phyloP scores from a whole-genome alignment of 2,329 filamentous ascomycete species.

The Epichloe scottii region DNA sequence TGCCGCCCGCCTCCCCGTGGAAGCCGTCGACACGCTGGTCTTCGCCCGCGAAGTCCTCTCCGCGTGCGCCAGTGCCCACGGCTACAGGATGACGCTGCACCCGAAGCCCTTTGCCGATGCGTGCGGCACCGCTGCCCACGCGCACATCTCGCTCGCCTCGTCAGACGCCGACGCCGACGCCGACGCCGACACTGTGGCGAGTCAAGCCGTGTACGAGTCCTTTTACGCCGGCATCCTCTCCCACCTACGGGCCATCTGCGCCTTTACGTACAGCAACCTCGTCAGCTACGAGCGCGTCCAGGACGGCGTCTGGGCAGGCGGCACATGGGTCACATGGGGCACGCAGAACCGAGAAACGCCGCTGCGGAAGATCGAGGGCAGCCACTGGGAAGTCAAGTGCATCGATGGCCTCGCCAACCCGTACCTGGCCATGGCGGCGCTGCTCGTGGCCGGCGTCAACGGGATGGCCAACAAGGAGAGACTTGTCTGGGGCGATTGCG shows the following conservation, averaged over 20 bases:
- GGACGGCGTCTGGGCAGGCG: conserved; percentile 67
- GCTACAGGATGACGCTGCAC: conserved; percentile 57
- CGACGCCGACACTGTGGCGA: not conserved
- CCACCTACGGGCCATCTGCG: conserved; percentile 53
- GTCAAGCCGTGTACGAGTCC: conserved; percentile 36
- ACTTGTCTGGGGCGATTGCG: conserved; percentile 41
- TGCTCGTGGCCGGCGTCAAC: conserved; percentile 19
- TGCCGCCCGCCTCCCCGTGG: conserved; percentile 51
- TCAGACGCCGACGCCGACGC: conserved; percentile 15
- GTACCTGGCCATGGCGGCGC: conserved; percentile 43
- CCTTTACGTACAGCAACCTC: conserved; percentile 54
- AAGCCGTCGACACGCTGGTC: conserved; percentile 59
- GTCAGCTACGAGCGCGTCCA: conserved; percentile 56
- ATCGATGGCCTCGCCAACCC: conserved; percentile 72
- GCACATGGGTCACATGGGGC: conserved; percentile 68
- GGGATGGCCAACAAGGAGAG: conserved; percentile 17
- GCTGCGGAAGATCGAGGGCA: conserved; percentile 50
- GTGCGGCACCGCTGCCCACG: conserved; percentile 55
- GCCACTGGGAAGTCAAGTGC: conserved; percentile 68
- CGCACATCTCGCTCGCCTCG: conserved; percentile 54
- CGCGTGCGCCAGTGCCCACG: conserved; percentile 47
- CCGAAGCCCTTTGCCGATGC: conserved; percentile 50
- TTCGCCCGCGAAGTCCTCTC: conserved; percentile 59
- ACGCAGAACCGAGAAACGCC: conserved; percentile 69
- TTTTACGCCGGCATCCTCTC: conserved; percentile 64